These are phyloP conservation scores for Penium margaritaceum DNA, from an alignment of 139 green algal genomes.

Conservation along the genomic window DNA sequence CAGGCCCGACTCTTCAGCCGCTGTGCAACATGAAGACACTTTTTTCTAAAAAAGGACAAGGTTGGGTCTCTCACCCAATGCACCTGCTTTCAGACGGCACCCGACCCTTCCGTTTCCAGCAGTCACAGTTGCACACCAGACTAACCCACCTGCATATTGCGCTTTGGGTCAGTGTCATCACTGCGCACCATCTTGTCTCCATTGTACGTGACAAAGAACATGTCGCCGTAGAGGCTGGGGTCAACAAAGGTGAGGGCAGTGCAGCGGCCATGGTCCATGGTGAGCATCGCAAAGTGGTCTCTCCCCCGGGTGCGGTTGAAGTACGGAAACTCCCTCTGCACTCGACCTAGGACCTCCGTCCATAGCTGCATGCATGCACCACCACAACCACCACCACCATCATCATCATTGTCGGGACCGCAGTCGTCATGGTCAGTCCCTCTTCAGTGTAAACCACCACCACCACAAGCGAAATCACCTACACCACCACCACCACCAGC, in stretches of 20 bases:
- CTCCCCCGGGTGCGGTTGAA: constrained; percentile 44
- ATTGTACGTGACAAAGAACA: constrained; percentile 30
- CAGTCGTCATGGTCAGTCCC: no score
- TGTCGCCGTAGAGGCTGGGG: constrained; percentile 18
- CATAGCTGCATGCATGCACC: no score
- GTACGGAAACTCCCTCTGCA: constrained; percentile 33
- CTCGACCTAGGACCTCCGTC: constrained; percentile 1
- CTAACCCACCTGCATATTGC: constrained; percentile 12
- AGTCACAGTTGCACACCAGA: no score
- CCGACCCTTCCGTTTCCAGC: no score
- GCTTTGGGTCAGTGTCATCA: not conserved
- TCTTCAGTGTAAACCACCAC: no score
- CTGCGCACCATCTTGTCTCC: constrained; percentile 35
- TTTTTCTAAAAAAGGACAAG: not conserved
- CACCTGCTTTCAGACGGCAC: not conserved
- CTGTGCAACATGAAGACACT: not conserved
- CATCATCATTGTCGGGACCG: no score
- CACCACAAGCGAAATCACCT: no score
- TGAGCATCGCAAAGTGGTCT: constrained; percentile 48
- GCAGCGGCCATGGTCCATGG: constrained; percentile 35
- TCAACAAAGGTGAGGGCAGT: constrained; percentile 16
- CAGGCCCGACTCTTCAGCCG: not conserved
- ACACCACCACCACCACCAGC: no score
- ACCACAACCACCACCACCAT: no score
- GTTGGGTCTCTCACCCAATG: not conserved